Base-by-base conservation (phyloP, 257 asterid species). In the Nicotiana obtusifolia region DNA sequence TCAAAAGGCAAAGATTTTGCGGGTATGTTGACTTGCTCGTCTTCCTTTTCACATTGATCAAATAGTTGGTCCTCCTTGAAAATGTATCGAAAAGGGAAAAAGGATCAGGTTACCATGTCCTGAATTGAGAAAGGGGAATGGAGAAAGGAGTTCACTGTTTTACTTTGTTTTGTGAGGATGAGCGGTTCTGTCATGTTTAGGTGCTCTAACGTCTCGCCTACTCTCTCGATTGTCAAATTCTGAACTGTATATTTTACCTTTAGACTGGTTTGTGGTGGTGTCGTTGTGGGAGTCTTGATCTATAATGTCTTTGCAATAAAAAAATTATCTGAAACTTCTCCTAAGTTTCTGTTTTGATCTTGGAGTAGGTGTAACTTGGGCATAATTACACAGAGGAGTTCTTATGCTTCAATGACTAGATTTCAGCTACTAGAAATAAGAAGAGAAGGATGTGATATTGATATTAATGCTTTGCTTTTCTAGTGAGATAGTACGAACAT, bases 1-100 rank as follows among this genome's bases (percentile, higher is more conserved):
- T 87, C 99, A 94, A 88, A 96, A 96, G 89, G 99, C 99, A 33
- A 96, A 96, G 88, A 96, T 96, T 88, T 86, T 96, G 83, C 92
- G 98, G 97, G 99, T 96, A 93, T 76, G 62, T 80, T 83, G 59
- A 81, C 80, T 65, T 84, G 67, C 76, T 83, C 52, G 30, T 35
- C 33, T 76, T 10, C 31, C 7, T 35, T 26, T 75, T 75, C 80
- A 54, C 80, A 49, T 26, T 49, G 16, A 14, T 75, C 64, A 26
- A 41, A 49, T 49, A 22, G 61, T 47, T 14, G 80, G 52, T 16
- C 22, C 78, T 24, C 79, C 64, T 75, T 16, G 80, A 75, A 49
- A 49, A 52, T 52, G 64, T 26, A 47, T 20, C 10, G 22, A 24
- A 49, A 75, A 75, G 64, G 64, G 44, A 19, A 75, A 47, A 73